phyloP scores from a whole-genome alignment of 2,329 filamentous ascomycete species.

The Furcasterigmium furcatum region DNA sequence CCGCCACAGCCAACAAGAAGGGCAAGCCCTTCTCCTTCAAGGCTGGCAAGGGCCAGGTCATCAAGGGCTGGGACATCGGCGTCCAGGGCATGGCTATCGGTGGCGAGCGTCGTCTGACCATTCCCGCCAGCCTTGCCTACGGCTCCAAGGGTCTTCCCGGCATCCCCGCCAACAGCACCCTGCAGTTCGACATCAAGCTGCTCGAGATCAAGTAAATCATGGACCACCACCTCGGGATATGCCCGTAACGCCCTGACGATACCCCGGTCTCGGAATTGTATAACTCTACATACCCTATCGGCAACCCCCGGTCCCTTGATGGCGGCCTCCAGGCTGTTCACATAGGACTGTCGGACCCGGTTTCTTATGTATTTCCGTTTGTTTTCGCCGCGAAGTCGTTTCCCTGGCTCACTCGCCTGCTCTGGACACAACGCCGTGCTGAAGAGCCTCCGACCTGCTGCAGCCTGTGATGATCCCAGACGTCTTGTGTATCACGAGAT shows the following conservation, averaged over 20 bases:
- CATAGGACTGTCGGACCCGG: neutral
- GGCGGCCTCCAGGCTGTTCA: neutral
- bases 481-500: constrained; percentile 14
- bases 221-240: neutral
- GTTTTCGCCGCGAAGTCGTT: neutral
- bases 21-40: constrained; percentile 97
- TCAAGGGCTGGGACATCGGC: constrained; percentile 98
- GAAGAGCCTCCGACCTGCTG: constrained; percentile 45
- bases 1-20: constrained; percentile 83
- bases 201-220: constrained; percentile 72
- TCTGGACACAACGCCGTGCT: constrained; percentile 30
- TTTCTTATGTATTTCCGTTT: neutral
- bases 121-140: constrained; percentile 85
- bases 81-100: constrained; percentile 89
- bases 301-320: constrained; percentile 1
- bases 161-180: constrained; percentile 86
- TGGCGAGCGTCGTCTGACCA: constrained; percentile 87
- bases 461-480: constrained; percentile 37
- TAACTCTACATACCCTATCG: constrained; percentile 6
- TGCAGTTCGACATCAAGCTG: constrained; percentile 90
- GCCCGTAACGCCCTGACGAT: too few relatives aligned
- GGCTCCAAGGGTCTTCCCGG: constrained; percentile 78
- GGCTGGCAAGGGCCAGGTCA: constrained; percentile 90
- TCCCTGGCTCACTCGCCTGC: constrained; percentile 11
- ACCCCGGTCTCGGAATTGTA: constrained; percentile 3